phyloP scores from a whole-genome alignment of 192 early-diverging fungal species.

The Lunasporangiospora selenospora region DNA sequence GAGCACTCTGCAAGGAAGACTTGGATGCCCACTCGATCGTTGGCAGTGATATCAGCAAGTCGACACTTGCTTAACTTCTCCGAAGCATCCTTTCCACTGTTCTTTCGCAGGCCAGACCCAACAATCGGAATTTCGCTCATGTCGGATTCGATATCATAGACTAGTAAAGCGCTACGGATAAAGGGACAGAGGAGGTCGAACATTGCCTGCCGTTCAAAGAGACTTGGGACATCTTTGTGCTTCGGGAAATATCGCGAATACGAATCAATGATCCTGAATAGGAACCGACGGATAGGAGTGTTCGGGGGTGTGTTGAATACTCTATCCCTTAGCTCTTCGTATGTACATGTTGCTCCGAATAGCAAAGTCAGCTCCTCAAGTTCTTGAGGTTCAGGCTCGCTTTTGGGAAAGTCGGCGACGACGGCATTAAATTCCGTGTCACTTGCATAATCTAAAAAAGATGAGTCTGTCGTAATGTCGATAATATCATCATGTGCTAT shows the following conservation, averaged over 20 bases:
- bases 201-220: slow-evolving; percentile 21
- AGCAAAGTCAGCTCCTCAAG: slow-evolving; percentile 8
- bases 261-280: slow-evolving; percentile 7
- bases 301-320: slow-evolving; percentile 6
- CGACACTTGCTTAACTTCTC: slow-evolving; percentile 17
- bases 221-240: not conserved
- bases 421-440: slow-evolving; percentile 1
- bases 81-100: not conserved
- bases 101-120: slow-evolving; percentile 14
- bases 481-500: slow-evolving; percentile 18
- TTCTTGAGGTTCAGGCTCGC: slow-evolving; percentile 3
- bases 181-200: slow-evolving; percentile 21
- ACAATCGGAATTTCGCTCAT: slow-evolving; percentile 24
- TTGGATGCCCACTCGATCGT: slow-evolving; percentile 3
- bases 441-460: not conserved
- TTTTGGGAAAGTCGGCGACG: slow-evolving; percentile 13
- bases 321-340: slow-evolving; percentile 13
- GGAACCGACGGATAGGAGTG: slow-evolving; percentile 7
- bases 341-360: slow-evolving; percentile 15
- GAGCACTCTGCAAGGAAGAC: slow-evolving; percentile 18
- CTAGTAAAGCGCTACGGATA: slow-evolving; percentile 10
- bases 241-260: slow-evolving; percentile 16
- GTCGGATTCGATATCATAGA: slow-evolving; percentile 12
- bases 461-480: slow-evolving; percentile 7
- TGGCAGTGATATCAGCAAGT: slow-evolving; percentile 12